Evolutionary conservation across 305 asterid species (phyloP).

Genomic region (Lippia alba): DNA sequence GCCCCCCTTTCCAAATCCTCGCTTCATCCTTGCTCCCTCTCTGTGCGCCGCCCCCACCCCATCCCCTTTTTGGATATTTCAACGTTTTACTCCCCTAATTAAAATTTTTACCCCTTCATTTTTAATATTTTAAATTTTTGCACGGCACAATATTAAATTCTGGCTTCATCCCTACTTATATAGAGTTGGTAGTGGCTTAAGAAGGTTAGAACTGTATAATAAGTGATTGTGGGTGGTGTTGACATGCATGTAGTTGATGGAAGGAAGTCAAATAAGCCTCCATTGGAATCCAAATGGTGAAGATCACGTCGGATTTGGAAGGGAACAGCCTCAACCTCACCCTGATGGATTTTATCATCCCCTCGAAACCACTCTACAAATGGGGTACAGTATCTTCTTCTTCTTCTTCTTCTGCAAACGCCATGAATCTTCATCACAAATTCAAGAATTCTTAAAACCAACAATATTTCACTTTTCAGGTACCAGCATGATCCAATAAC

Average conservation of each 20-base stretch:
- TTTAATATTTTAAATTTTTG: too few species aligned
- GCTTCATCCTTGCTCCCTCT: too few species aligned
- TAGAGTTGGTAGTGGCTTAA: neutral
- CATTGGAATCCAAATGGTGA: constrained; percentile 83
- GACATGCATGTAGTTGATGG: constrained; percentile 61
- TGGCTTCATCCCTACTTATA: too few species aligned
- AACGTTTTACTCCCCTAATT: too few species aligned
- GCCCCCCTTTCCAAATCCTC: too few species aligned
- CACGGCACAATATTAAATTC: too few species aligned
- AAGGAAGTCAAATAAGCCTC: constrained; percentile 76
- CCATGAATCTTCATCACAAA: too few species aligned
- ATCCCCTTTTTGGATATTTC: too few species aligned
- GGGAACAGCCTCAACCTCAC: constrained; percentile 63
- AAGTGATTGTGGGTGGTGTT: neutral
- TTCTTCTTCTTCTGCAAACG: too few species aligned
- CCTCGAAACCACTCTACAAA: constrained; percentile 89
- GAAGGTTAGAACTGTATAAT: neutral
- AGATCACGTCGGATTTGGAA: constrained; percentile 69
- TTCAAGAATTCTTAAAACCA: too few species aligned
- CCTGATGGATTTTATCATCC: constrained; percentile 78
- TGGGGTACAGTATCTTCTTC: constrained; percentile 53
- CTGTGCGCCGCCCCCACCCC: too few species aligned
- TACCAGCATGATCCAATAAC: constrained; percentile 72
- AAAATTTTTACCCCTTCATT: too few species aligned
- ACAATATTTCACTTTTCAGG: constrained; percentile 47